Base-by-base conservation (phyloP, 768 basidiomycete genomes). In the Xerocomellus chrysenteron region DNA sequence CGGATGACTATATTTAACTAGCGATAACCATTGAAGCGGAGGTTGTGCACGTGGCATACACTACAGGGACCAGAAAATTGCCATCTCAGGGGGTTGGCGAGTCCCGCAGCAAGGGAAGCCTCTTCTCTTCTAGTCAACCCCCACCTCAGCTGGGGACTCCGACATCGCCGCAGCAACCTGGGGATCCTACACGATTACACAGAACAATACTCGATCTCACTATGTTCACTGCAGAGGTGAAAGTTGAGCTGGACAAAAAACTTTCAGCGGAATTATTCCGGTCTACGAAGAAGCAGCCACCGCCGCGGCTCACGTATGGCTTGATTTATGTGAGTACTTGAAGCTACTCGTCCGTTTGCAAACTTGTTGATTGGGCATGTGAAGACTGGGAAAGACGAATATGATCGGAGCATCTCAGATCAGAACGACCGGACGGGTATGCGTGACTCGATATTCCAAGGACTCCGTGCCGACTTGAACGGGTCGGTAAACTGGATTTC, bases 21-120 rank as follows among this genome's bases (percentile, higher is more conserved):
- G 89, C 85, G 7, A 76, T 96, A 30, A 79, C 83, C 50, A 93
- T 98, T 58, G 82, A 82, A 48, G 90, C 92, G 0, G 83, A 88
- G 54, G 83, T 93, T 14, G 30, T 10, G 30, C 30, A 32, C 30
- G 30, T 1, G 30, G 30, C 10, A 32, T 32, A 32, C 30, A 1
- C 30, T 32, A 32, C 30, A 10, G 30, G 30, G 9, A 32, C 9
- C 9, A 9, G 30, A 9, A 32, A 32, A 32, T 9, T 1, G 30
- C 9, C 30, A 32, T 32, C 30, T 32, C 30, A 32, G 9, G 30
- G 9, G 30, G 30, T 84, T 91, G 75, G 2, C 7, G 39, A 50
- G 10, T 32, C 47, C 6, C 37, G 7, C 26, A 7, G 19, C 10
- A 19, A 5, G 13, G 36, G 9, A 11, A 10, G 3, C 12, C 21